Conservation (phyloP, 768 basidiomycete species). For the Termitomyces sp. region DNA sequence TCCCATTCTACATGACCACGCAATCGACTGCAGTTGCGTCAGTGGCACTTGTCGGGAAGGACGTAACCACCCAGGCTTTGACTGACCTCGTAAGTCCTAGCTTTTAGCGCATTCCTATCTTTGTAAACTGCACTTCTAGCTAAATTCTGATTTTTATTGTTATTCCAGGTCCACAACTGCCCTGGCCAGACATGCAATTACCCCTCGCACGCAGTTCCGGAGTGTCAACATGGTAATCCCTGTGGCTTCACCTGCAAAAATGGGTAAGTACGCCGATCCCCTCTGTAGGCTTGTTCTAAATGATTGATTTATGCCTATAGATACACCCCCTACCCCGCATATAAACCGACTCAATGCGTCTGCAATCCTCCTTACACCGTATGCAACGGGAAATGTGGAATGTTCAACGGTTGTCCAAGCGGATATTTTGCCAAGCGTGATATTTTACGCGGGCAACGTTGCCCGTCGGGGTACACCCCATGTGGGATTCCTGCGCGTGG, state of each 20-base stretch:
- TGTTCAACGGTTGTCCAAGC: slow-evolving; percentile 27
- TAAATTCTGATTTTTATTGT: background rate
- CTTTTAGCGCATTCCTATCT: background rate
- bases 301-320: background rate
- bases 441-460: slow-evolving; percentile 19
- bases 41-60: slow-evolving; percentile 23
- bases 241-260: slow-evolving; percentile 42
- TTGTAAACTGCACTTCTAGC: background rate
- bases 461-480: slow-evolving; percentile 30
- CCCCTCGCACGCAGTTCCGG: slow-evolving; percentile 32
- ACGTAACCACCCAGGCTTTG: slow-evolving; percentile 22
- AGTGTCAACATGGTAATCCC: slow-evolving; percentile 28
- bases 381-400: slow-evolving; percentile 47
- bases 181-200: slow-evolving; percentile 27
- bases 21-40: slow-evolving; percentile 25
- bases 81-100: slow-evolving; percentile 26
- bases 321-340: slow-evolving; percentile 20
- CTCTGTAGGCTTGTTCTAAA: background rate
- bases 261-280: slow-evolving; percentile 24
- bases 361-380: slow-evolving; percentile 34
- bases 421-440: slow-evolving; percentile 26
- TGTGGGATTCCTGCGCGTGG: slow-evolving; percentile 38
- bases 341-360: slow-evolving; percentile 31
- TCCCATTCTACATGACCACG: slow-evolving; percentile 28
- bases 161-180: slow-evolving; percentile 4